Conservation (phyloP, 2,329 filamentous ascomycete genomes). For the Epichloe baconii region DNA sequence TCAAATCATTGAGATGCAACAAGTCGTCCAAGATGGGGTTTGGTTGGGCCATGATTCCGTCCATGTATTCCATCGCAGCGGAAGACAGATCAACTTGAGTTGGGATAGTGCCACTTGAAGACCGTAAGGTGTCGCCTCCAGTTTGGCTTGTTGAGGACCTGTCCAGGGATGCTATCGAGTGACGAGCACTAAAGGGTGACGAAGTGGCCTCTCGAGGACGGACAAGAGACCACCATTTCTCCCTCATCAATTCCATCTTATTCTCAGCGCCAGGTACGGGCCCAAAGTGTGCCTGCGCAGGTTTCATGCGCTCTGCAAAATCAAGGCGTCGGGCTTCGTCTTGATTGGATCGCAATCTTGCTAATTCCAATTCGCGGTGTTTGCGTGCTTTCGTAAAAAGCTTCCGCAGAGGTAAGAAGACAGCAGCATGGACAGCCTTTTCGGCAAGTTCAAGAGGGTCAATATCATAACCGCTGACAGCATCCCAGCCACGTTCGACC, state of each 20-base stretch:
- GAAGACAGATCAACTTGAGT: constrained; percentile 15
- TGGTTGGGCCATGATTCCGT: constrained; percentile 24
- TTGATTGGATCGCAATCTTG: constrained; percentile 32
- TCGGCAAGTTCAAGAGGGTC: constrained; percentile 30
- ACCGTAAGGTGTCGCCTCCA: constrained; percentile 7
- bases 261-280: constrained; percentile 33
- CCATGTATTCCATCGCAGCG: constrained; percentile 21
- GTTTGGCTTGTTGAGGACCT: constrained; percentile 2
- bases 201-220: constrained; percentile 16
- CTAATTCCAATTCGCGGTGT: constrained; percentile 38
- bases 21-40: constrained; percentile 24
- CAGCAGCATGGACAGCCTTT: constrained; percentile 31
- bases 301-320: constrained; percentile 30
- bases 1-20: constrained; percentile 11
- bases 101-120: constrained; percentile 8
- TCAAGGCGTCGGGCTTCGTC: constrained; percentile 37
- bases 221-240: constrained; percentile 39
- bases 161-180: background rate
- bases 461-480: constrained; percentile 26
- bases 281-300: constrained; percentile 32
- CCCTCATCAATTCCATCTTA: constrained; percentile 30
- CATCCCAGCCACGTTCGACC: constrained; percentile 37
- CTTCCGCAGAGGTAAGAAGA: constrained; percentile 41
- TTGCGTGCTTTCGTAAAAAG: constrained; percentile 38
- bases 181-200: background rate